phyloP scores from a whole-genome alignment of 331 rosid genomes.

The Pyracantha coccinea region DNA sequence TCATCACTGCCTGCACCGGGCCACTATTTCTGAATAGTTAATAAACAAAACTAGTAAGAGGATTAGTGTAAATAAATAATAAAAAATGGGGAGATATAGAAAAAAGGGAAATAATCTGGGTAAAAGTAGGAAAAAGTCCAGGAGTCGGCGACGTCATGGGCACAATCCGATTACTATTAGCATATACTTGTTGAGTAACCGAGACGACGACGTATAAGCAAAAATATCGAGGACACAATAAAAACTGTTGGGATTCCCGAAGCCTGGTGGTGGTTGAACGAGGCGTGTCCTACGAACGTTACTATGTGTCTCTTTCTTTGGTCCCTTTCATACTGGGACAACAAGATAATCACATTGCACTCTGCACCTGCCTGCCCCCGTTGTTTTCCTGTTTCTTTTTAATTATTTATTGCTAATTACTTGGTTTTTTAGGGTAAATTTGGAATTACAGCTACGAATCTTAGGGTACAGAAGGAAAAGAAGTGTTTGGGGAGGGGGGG shows the following conservation, averaged over 20 bases:
- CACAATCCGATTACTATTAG: neutral
- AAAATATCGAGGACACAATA: neutral
- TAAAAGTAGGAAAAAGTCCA: slow-evolving; percentile 1
- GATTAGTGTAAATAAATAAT: neutral
- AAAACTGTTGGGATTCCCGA: slow-evolving; percentile 14
- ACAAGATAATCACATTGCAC: neutral
- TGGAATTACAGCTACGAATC: neutral
- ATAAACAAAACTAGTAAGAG: neutral
- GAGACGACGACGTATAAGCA: slow-evolving; percentile 22
- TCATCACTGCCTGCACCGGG: slow-evolving; percentile 28
- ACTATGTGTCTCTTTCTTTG: slow-evolving; percentile 14
- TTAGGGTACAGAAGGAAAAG: neutral
- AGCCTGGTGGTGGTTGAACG: slow-evolving; percentile 24
- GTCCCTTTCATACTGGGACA: slow-evolving; percentile 24
- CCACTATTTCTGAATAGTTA: slow-evolving; percentile 2
- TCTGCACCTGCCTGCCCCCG: neutral
- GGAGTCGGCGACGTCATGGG: neutral
- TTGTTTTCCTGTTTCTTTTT: neutral
- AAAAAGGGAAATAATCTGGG: neutral
- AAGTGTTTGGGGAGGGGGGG: too few species aligned
- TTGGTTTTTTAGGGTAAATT: neutral
- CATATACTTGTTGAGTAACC: neutral
- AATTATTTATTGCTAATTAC: neutral
- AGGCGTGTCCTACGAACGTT: slow-evolving; percentile 29
- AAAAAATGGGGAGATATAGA: accelerated